These are phyloP conservation scores for Kurtzmaniella quercitrusa DNA, from an alignment of 1,139 yeast genomes.

Conservation along the genomic window DNA sequence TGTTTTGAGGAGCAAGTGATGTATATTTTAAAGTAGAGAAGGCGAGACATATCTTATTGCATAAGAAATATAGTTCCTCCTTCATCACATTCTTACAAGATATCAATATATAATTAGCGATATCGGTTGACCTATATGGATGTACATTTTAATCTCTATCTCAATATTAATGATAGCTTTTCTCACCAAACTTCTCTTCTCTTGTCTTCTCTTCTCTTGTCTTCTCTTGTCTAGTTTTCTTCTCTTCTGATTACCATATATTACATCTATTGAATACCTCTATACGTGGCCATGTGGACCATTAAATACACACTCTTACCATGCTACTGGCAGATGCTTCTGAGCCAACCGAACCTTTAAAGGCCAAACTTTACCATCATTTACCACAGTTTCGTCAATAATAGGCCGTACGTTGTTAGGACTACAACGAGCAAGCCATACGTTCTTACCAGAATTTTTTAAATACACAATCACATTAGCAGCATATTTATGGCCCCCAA, in stretches of 20 bases:
- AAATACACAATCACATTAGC: constrained; percentile 82
- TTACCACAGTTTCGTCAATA: constrained; percentile 65
- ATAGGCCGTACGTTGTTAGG: constrained; percentile 75
- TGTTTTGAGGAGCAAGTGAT: no score
- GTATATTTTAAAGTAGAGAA: no score
- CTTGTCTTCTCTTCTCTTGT: no score
- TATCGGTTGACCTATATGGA: no score
- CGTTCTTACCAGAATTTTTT: constrained; percentile 60
- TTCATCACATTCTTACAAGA: no score
- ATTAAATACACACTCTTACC: constrained; percentile 31
- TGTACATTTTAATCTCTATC: no score
- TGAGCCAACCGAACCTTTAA: constrained; percentile 63
- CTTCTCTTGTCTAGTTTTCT: no score
- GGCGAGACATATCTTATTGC: no score
- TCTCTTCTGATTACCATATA: neutral
- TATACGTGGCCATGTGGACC: neutral
- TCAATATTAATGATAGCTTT: no score
- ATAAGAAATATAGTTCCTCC: no score
- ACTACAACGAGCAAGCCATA: constrained; percentile 84
- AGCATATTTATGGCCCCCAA: constrained; percentile 93
- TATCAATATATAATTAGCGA: no score
- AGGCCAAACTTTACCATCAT: constrained; percentile 68
- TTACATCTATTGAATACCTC: neutral
- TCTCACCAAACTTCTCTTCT: no score
- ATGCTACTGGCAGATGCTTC: constrained; percentile 46